Evolutionary conservation across 176 grass and related monocot genomes (phyloP).

Genomic region (Cocos nucifera): DNA sequence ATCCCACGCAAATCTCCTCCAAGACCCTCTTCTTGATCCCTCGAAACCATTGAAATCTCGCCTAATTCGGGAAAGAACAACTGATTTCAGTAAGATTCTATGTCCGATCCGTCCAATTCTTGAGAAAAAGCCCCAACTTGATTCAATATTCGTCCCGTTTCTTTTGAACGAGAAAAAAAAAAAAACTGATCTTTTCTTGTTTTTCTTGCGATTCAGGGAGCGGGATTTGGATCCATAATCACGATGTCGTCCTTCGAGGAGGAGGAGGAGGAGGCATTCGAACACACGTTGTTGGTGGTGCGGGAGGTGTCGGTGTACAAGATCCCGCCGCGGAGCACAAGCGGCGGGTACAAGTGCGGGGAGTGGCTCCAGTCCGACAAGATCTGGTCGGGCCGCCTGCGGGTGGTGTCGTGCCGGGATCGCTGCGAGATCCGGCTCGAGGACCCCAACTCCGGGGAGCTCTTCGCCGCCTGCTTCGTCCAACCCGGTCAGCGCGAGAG

Average conservation of each 20-base stretch:
- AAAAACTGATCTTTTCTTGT: too few relatives aligned
- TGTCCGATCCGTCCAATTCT: too few relatives aligned
- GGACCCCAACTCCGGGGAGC: conserved; percentile 77
- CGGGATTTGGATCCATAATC: too few relatives aligned
- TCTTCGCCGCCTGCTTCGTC: conserved; percentile 88
- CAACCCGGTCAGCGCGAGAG: conserved; percentile 57
- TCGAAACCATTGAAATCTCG: too few relatives aligned
- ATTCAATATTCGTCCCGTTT: too few relatives aligned
- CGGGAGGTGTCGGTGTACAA: conserved; percentile 92
- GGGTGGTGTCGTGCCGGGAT: conserved; percentile 80
- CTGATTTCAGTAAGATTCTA: too few relatives aligned
- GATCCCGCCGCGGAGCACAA: conserved; percentile 82
- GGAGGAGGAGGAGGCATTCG: conserved; percentile 73
- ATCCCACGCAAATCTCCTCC: too few relatives aligned
- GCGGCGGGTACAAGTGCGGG: conserved; percentile 96
- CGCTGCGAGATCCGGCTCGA: conserved; percentile 91
- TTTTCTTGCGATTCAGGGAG: too few relatives aligned
- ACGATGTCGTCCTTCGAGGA: conserved; percentile 42
- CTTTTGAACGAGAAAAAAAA: too few relatives aligned
- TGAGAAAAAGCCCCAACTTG: too few relatives aligned
- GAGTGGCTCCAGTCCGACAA: conserved; percentile 97
- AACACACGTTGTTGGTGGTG: conserved; percentile 96
- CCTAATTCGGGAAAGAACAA: too few relatives aligned
- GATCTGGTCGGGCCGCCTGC: conserved; percentile 97
- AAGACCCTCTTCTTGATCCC: too few relatives aligned